Evolutionary conservation across 805 yeast species (phyloP).

Genomic region (Ogataea nonfermentans): DNA sequence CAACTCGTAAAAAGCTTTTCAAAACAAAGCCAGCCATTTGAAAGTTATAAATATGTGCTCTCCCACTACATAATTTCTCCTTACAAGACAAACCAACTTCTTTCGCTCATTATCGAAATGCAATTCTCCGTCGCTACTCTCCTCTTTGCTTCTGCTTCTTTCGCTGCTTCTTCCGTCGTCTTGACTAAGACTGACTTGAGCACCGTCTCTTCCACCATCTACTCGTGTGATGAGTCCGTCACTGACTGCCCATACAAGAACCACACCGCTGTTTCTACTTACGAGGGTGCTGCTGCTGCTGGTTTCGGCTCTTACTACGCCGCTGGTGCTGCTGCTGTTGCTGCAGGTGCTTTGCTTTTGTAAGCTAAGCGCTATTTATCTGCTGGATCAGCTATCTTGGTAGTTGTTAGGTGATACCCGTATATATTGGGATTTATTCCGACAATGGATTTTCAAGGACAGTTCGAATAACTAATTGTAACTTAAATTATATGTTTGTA

Average conservation of each 20-base stretch:
- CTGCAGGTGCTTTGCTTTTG: conserved; percentile 37
- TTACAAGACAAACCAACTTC: conserved; percentile 22
- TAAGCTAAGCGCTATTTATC: conserved; percentile 27
- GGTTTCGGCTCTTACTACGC: conserved; percentile 28
- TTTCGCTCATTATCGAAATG: conserved; percentile 35
- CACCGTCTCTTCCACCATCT: conserved; percentile 40
- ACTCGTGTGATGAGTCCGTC: conserved; percentile 39
- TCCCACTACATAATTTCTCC: not conserved
- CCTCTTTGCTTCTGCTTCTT: conserved; percentile 37
- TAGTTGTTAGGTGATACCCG: conserved; percentile 13
- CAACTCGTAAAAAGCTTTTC: conserved; percentile 1
- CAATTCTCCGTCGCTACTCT: conserved; percentile 45
- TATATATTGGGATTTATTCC: conserved; percentile 12
- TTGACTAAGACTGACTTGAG: conserved; percentile 35
- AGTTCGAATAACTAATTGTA: not conserved
- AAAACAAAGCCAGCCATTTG: conserved; percentile 7
- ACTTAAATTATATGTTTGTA: not conserved
- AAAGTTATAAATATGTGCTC: conserved; percentile 15
- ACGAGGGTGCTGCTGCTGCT: conserved; percentile 35
- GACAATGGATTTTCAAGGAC: conserved; percentile 8
- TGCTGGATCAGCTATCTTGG: conserved; percentile 4
- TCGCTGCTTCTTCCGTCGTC: conserved; percentile 34
- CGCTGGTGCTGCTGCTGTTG: conserved; percentile 34
- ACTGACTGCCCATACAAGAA: conserved; percentile 42
- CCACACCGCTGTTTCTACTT: conserved; percentile 29